Evolutionary conservation across 2,329 filamentous ascomycete species (phyloP).

Genomic region (Venturia nashicola): DNA sequence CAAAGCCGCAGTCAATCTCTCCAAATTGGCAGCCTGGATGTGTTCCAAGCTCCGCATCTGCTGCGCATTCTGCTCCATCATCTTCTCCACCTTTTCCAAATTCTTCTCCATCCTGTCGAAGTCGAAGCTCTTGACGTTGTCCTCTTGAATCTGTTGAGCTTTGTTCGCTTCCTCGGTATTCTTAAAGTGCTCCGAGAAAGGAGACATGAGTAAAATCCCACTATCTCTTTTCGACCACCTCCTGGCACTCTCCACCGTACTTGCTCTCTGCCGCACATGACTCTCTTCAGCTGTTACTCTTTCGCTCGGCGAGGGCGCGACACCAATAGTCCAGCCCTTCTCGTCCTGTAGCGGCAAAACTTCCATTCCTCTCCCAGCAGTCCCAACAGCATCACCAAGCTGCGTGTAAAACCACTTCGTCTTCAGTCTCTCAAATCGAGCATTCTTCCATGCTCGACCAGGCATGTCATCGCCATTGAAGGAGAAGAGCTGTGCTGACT

Average conservation of each 20-base stretch:
- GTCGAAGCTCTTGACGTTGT: not conserved
- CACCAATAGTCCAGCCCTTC: constrained; percentile 1
- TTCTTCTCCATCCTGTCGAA: constrained; percentile 8
- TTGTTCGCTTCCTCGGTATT: not conserved
- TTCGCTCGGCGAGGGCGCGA: not conserved
- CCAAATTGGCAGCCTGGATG: constrained; percentile 5
- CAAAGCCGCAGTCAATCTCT: constrained; percentile 6
- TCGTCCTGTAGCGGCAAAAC: constrained; percentile 8
- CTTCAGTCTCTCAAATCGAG: constrained; percentile 1
- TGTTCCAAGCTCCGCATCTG: constrained; percentile 8
- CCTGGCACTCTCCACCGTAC: not conserved
- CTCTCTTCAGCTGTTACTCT: not conserved
- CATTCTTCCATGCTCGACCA: not conserved
- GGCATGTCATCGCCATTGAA: constrained; percentile 8
- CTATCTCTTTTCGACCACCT: constrained; percentile 7
- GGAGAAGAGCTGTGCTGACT: constrained; percentile 6
- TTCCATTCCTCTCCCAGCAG: constrained; percentile 1
- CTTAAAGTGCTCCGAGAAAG: not conserved
- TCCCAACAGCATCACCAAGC: not conserved
- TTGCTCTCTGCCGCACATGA: not conserved
- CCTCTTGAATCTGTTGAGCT: not conserved
- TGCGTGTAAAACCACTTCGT: constrained; percentile 9
- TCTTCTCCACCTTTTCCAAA: constrained; percentile 4
- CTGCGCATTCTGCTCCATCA: constrained; percentile 8
- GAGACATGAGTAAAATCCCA: constrained; percentile 5